Conservation (phyloP, 805 yeast species). For the Lipomyces sp. region DNA sequence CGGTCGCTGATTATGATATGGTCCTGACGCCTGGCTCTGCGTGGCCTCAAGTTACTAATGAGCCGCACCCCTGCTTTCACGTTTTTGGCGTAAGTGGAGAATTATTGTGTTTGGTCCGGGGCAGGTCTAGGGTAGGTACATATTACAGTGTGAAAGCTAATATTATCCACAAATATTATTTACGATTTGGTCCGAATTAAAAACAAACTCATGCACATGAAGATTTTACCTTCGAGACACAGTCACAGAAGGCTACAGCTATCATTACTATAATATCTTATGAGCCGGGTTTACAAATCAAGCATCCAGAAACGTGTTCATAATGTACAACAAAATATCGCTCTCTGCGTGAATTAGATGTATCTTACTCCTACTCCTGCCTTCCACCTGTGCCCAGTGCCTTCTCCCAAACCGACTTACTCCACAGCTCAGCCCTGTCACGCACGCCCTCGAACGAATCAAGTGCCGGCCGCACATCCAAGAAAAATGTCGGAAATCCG, state of each 20-base stretch:
- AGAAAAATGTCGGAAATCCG: conserved; percentile 87
- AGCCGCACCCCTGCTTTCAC: background rate
- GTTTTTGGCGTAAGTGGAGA: background rate
- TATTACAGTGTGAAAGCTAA: too few relatives aligned
- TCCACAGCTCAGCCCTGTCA: conserved; percentile 74
- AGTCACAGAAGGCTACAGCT: background rate
- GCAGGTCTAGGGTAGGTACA: too few relatives aligned
- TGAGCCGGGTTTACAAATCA: background rate
- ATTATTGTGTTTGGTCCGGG: too few relatives aligned
- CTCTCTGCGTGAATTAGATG: background rate
- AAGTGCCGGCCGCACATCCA: conserved; percentile 95
- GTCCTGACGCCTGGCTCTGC: too few relatives aligned
- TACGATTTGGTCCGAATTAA: too few relatives aligned
- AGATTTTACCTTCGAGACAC: too few relatives aligned
- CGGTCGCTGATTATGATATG: too few relatives aligned
- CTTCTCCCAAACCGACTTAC: conserved; percentile 65
- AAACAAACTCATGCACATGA: too few relatives aligned
- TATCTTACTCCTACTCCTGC: conserved; percentile 9
- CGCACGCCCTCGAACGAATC: conserved; percentile 65
- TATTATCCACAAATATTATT: too few relatives aligned
- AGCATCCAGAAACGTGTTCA: background rate
- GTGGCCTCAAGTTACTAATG: background rate
- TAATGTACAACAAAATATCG: background rate
- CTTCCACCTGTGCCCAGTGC: conserved; percentile 62
- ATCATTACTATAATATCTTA: background rate